These are phyloP conservation scores for Setomelanomma holmii DNA, from an alignment of 2,329 filamentous ascomycete genomes.

Conservation along the genomic window DNA sequence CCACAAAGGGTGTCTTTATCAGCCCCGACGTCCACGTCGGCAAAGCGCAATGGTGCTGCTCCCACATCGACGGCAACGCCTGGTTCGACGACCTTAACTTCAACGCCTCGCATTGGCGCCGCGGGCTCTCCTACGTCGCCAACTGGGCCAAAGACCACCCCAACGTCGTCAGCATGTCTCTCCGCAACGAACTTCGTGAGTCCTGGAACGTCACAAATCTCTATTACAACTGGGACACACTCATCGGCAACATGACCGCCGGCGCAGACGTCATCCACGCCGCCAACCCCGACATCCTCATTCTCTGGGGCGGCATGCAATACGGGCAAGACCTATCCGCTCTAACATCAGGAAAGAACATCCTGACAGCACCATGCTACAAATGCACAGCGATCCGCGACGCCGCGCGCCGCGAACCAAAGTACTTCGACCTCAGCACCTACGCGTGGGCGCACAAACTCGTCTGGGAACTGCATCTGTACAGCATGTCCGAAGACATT, in stretches of 20 bases:
- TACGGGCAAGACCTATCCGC: conserved; percentile 61
- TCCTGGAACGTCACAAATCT: conserved; percentile 36
- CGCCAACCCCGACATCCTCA: conserved; percentile 60
- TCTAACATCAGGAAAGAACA: conserved; percentile 47
- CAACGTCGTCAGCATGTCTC: conserved; percentile 63
- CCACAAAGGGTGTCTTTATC: conserved; percentile 39
- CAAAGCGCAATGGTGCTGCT: conserved; percentile 46
- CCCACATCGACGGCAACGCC: conserved; percentile 61
- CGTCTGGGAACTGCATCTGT: conserved; percentile 68
- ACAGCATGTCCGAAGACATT: conserved; percentile 51
- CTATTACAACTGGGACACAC: conserved; percentile 41
- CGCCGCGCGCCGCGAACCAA: conserved; percentile 52
- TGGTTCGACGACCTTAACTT: conserved; percentile 65
- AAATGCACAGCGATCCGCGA: conserved; percentile 52
- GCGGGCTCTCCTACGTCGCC: conserved; percentile 61
- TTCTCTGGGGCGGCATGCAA: conserved; percentile 63
- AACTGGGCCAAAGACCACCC: conserved; percentile 56
- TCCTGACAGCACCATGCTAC: conserved; percentile 49
- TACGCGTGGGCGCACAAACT: conserved; percentile 62
- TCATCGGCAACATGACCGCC: conserved; percentile 53
- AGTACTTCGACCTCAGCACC: conserved; percentile 55
- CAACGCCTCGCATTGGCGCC: conserved; percentile 61
- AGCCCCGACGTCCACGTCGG: conserved; percentile 41
- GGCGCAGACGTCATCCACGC: conserved; percentile 60
- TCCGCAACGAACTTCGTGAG: conserved; percentile 64